Evolutionary conservation across 805 yeast genomes (phyloP).

Genomic region (Gaillardinia entomophila): DNA sequence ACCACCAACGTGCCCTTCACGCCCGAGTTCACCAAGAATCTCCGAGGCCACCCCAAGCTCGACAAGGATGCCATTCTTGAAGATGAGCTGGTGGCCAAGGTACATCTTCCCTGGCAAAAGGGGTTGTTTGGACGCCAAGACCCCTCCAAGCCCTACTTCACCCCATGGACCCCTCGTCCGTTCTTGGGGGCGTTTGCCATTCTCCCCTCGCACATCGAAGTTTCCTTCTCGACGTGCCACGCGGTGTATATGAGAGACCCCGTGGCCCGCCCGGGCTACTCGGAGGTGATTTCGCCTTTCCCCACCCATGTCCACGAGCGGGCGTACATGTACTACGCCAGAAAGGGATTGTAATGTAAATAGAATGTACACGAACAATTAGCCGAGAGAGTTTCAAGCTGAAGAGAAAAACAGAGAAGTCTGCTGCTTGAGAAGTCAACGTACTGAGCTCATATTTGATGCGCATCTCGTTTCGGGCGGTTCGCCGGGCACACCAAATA

Average conservation of each 20-base stretch:
- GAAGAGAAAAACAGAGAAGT: no score
- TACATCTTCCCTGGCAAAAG: conserved; percentile 76
- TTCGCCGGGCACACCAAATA: conserved; percentile 17
- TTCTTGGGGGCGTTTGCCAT: conserved; percentile 90
- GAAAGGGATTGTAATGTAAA: conserved; percentile 51
- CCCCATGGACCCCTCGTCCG: conserved; percentile 96
- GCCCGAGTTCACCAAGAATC: conserved; percentile 17
- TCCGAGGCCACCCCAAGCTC: conserved; percentile 29
- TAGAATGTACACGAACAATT: no score
- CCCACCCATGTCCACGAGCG: conserved; percentile 78
- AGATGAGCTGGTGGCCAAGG: conserved; percentile 43
- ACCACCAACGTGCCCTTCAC: conserved; percentile 21
- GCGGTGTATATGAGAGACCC: conserved; percentile 97
- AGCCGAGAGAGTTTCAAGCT: no score
- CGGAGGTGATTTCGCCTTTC: conserved; percentile 92
- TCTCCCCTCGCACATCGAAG: conserved; percentile 85
- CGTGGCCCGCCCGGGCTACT: conserved; percentile 92
- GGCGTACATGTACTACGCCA: conserved; percentile 89
- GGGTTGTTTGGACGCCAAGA: conserved; percentile 74
- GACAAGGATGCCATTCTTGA: conserved; percentile 43
- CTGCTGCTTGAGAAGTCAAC: no score
- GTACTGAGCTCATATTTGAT: no score
- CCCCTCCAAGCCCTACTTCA: conserved; percentile 76
- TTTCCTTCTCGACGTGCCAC: conserved; percentile 87
- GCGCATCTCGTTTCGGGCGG: no score